Evolutionary conservation across 1,139 yeast species (phyloP), one percentile per base, ranked within the genome.

Genomic region (Saccharomyces hybrid): DNA sequence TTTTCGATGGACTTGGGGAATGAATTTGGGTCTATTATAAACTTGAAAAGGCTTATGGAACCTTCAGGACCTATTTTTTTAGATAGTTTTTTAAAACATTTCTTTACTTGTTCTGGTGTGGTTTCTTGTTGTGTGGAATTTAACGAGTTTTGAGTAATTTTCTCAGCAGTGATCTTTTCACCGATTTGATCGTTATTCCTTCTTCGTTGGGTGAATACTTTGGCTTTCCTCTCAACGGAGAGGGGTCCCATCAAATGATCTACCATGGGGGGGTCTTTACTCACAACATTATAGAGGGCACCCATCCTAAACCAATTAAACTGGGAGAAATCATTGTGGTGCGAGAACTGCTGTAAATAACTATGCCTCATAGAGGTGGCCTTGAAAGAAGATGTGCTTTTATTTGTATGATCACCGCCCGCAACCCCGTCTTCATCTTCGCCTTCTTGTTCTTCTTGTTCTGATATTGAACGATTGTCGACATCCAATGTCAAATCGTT

Each of bases 1-100:
- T 88, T 89, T 65, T 91, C 97, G 4, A 90, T 82, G 4, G 93
- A 80, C 65, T 85, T 91, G 1, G 86, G 76, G 69, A 85, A 91
- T 5, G 93, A 84, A 7, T 71, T 55, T 0, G 96, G 96, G 64
- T 91, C 83, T 42, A 90, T 74, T 56, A 88, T 79, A 61, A 87
- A 84, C 57, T 76, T 73, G 65, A 81, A 87, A 53, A 89, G 73
- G 56, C 82, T 82, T 8, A 89, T 75, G 1, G 77, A 78, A 7
- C 67, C 64, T 9, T 49, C 47, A 1, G 69, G 67, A 27, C 65
- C 69, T 51, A 66, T 67, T 50, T 68, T 75, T 59, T 57, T 66
- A 51, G 49, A 65, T 49, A 75, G 76, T 59, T 60, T 71, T 61
- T 61, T 71, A 65, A 71, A 82, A 71, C 68, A 80, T 56, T 70